phyloP scores from a whole-genome alignment of 345 rosid genomes.

The Melaleuca alternifolia region DNA sequence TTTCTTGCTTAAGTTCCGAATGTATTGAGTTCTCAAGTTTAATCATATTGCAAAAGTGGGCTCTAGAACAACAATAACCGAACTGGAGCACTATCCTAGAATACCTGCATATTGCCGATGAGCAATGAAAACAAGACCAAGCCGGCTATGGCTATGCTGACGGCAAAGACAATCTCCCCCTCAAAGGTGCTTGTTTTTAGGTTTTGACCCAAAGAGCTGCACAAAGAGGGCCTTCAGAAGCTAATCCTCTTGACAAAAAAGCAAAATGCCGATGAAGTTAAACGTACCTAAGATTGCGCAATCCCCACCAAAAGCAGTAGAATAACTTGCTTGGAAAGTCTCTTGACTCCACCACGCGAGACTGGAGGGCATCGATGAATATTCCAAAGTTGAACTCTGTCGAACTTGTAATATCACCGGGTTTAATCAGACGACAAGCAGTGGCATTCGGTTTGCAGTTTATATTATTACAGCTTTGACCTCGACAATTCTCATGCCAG shows the following conservation, averaged over 20 bases:
- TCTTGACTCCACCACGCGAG: slow-evolving; percentile 32
- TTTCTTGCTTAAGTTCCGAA: not conserved
- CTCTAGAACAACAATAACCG: not conserved
- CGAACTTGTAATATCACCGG: slow-evolving; percentile 18
- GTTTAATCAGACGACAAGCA: slow-evolving; percentile 32
- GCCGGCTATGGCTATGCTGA: slow-evolving; percentile 32
- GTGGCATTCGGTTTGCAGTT: too few species aligned
- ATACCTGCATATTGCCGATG: slow-evolving; percentile 63
- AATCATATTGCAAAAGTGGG: not conserved
- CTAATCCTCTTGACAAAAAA: not conserved
- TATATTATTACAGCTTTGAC: too few species aligned
- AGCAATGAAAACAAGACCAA: slow-evolving; percentile 47
- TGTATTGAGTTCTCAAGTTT: not conserved
- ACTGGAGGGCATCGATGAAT: slow-evolving; percentile 47
- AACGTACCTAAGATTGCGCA: slow-evolving; percentile 73
- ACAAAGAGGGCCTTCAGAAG: not conserved
- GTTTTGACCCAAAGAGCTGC: slow-evolving; percentile 50
- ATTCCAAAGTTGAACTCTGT: slow-evolving; percentile 61
- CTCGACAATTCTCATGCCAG: slow-evolving; percentile 25
- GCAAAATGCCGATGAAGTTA: not conserved
- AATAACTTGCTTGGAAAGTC: slow-evolving; percentile 48
- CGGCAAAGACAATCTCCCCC: slow-evolving; percentile 35
- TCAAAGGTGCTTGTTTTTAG: slow-evolving; percentile 40
- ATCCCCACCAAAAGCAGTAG: slow-evolving; percentile 97
- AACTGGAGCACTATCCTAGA: not conserved